These are phyloP conservation scores for Royoungia palumana DNA, from an alignment of 768 basidiomycete species.

Conservation along the genomic window DNA sequence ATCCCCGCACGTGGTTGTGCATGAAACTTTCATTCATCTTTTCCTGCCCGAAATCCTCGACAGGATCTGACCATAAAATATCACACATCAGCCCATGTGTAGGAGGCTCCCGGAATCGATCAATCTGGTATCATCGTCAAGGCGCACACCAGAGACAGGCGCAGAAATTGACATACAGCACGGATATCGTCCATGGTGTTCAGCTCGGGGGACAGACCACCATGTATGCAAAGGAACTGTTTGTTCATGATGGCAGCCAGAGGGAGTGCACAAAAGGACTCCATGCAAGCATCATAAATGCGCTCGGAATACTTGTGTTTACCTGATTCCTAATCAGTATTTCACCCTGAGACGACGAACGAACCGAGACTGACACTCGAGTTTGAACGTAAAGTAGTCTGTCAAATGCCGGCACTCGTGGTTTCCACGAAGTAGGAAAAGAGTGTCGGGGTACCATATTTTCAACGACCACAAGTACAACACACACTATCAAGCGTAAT, in stretches of 20 bases:
- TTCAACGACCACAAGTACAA: constrained; percentile 97
- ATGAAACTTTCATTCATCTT: constrained; percentile 87
- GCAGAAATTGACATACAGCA: constrained; percentile 46
- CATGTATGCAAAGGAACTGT: constrained; percentile 98
- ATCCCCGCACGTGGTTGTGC: constrained; percentile 96
- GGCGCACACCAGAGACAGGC: neutral
- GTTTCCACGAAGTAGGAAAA: constrained; percentile 95
- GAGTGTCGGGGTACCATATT: constrained; percentile 98
- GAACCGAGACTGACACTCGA: constrained; percentile 71
- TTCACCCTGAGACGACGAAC: neutral
- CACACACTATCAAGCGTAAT: constrained; percentile 68
- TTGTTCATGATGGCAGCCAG: constrained; percentile 99
- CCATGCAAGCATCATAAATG: constrained; percentile 97
- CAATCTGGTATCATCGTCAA: constrained; percentile 54
- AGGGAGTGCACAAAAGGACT: constrained; percentile 92
- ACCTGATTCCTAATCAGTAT: constrained; percentile 46
- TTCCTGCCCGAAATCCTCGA: constrained; percentile 96
- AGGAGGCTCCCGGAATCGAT: constrained; percentile 97
- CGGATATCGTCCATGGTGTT: constrained; percentile 95
- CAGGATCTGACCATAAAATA: constrained; percentile 96
- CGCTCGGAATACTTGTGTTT: constrained; percentile 98
- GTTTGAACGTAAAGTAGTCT: constrained; percentile 98
- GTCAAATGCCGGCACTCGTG: constrained; percentile 99
- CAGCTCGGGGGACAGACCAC: constrained; percentile 92
- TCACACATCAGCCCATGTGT: constrained; percentile 98